Evolutionary conservation across 495 filamentous ascomycete species (phyloP).

Genomic region (Xylaria telfairii): DNA sequence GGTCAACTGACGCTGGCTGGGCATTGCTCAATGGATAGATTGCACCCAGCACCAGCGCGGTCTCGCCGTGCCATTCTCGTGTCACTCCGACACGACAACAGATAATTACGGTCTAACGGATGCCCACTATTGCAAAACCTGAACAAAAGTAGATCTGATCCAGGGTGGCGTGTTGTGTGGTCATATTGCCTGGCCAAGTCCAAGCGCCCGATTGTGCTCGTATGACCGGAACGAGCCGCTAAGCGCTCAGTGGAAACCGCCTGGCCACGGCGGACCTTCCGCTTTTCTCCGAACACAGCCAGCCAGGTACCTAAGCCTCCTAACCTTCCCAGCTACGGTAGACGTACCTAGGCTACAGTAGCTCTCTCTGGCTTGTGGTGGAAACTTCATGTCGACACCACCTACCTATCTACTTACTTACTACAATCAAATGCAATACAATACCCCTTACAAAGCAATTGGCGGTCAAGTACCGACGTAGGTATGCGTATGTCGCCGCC

Average conservation of each 20-base stretch:
- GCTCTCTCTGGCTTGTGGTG: neutral
- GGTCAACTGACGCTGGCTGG: constrained; percentile 16
- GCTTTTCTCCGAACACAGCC: constrained; percentile 13
- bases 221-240: constrained; percentile 24
- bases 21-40: constrained; percentile 6
- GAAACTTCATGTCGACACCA: neutral
- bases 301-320: too few relatives aligned
- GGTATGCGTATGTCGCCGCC: neutral
- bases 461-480: neutral
- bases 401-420: too few relatives aligned
- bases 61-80: constrained; percentile 23
- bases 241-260: neutral
- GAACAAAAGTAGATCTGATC: constrained; percentile 3
- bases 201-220: constrained; percentile 7
- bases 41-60: neutral
- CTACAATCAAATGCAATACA: too few relatives aligned
- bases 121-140: constrained; percentile 4
- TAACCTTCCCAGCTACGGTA: too few relatives aligned
- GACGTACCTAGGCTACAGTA: too few relatives aligned
- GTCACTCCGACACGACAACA: neutral
- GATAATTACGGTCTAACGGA: constrained; percentile 15
- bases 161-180: constrained; percentile 22
- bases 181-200: constrained; percentile 12
- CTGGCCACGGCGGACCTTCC: neutral
- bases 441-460: neutral